phyloP scores from a whole-genome alignment of 2,329 filamentous ascomycete species.

The Pestalotiopsis sp. region DNA sequence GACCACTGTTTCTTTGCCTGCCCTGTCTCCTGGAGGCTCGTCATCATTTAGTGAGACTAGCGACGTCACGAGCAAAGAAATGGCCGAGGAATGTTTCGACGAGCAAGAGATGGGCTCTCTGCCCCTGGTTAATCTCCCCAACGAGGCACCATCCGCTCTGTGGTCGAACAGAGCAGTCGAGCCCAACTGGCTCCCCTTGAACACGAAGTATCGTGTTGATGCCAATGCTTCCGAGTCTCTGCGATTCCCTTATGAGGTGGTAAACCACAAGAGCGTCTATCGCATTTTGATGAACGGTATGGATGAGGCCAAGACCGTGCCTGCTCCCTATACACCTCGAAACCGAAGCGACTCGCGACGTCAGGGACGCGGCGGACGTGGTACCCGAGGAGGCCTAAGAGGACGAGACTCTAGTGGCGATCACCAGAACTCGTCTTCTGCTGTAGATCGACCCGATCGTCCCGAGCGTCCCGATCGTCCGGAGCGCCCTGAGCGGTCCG shows the following conservation, averaged over 20 bases:
- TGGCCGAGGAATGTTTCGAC: constrained; percentile 80
- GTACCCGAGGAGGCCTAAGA: constrained; percentile 20
- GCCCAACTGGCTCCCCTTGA: constrained; percentile 56
- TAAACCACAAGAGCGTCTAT: constrained; percentile 43
- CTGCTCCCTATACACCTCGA: constrained; percentile 19
- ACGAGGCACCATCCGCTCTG: constrained; percentile 60
- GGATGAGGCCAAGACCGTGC: constrained; percentile 40
- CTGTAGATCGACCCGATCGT: constrained; percentile 15
- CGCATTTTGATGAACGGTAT: constrained; percentile 46
- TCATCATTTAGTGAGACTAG: constrained; percentile 40
- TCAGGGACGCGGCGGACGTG: constrained; percentile 17
- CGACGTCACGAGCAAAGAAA: constrained; percentile 63
- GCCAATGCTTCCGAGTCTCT: constrained; percentile 48
- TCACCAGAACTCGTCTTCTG: constrained; percentile 13
- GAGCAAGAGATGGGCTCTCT: constrained; percentile 80
- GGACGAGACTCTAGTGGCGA: constrained; percentile 22
- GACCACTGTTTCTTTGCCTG: constrained; percentile 74
- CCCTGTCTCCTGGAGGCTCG: constrained; percentile 31
- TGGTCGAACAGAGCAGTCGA: constrained; percentile 59
- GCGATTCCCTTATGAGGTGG: constrained; percentile 40
- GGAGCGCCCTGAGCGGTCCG: constrained; percentile 11
- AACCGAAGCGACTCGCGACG: constrained; percentile 25
- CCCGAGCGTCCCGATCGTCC: constrained; percentile 1
- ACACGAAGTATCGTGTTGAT: constrained; percentile 52
- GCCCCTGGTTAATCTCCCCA: constrained; percentile 71